These are phyloP conservation scores for Eremothecium sinecaudum DNA, from an alignment of 1,139 yeast species.

Conservation along the genomic window DNA sequence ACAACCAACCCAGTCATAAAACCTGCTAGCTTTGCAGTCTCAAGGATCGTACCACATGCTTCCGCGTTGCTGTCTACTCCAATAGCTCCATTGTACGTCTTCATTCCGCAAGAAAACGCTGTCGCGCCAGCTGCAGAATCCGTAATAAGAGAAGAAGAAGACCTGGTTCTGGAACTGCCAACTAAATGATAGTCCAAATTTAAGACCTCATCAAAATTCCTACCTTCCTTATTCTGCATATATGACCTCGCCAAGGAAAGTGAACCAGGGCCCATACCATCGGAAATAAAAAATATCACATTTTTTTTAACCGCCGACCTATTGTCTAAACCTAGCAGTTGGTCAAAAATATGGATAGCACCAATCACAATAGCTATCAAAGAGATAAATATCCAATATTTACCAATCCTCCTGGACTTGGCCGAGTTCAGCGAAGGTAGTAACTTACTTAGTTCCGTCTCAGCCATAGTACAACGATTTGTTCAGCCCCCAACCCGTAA, in stretches of 20 bases:
- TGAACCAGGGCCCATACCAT: slow-evolving; percentile 88
- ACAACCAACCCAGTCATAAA: slow-evolving; percentile 78
- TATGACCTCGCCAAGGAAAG: slow-evolving; percentile 64
- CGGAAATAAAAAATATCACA: slow-evolving; percentile 77
- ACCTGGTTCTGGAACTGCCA: slow-evolving; percentile 72
- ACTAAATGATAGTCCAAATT: slow-evolving; percentile 55
- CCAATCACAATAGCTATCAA: too few relatives aligned
- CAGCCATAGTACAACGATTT: too few relatives aligned
- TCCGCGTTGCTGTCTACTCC: slow-evolving; percentile 52
- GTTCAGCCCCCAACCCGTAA: too few relatives aligned
- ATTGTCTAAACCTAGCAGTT: too few relatives aligned
- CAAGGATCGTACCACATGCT: slow-evolving; percentile 78
- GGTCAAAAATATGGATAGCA: too few relatives aligned
- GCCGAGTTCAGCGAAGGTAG: too few relatives aligned
- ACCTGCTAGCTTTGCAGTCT: slow-evolving; percentile 71
- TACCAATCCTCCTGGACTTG: too few relatives aligned
- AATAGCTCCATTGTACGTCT: slow-evolving; percentile 77
- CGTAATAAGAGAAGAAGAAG: slow-evolving; percentile 62
- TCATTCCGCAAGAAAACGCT: slow-evolving; percentile 71
- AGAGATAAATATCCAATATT: too few relatives aligned
- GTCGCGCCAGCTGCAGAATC: slow-evolving; percentile 96
- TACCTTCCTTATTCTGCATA: slow-evolving; percentile 46
- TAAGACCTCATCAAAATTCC: slow-evolving; percentile 45
- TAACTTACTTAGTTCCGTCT: too few relatives aligned
- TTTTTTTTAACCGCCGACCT: slow-evolving; percentile 37